These are phyloP conservation scores for Verticillium tricorpus DNA, from an alignment of 2,329 filamentous ascomycete genomes.

Conservation along the genomic window DNA sequence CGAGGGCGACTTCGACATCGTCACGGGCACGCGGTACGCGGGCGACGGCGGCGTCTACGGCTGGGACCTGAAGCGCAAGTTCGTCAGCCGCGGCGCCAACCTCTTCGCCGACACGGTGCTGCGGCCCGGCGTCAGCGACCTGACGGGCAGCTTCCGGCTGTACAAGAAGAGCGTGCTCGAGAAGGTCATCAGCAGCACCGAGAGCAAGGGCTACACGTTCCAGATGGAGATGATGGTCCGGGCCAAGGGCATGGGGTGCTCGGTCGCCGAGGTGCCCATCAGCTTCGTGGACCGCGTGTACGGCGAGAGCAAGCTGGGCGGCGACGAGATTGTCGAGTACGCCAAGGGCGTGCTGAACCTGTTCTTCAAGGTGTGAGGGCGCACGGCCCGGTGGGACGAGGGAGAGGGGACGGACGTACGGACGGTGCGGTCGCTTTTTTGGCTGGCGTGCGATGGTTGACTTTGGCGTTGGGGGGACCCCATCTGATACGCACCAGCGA, in stretches of 20 bases:
- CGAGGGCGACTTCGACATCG: slow-evolving; percentile 81
- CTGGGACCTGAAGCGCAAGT: slow-evolving; percentile 90
- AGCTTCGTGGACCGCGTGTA: slow-evolving; percentile 94
- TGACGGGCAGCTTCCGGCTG: slow-evolving; percentile 90
- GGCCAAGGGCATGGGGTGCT: slow-evolving; percentile 92
- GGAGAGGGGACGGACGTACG: no score
- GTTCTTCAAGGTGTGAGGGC: slow-evolving; percentile 69
- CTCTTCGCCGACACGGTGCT: slow-evolving; percentile 93
- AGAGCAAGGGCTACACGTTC: slow-evolving; percentile 97
- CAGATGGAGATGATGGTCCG: slow-evolving; percentile 99
- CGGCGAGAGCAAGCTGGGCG: slow-evolving; percentile 90
- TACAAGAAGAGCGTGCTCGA: slow-evolving; percentile 90
- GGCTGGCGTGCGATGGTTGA: slow-evolving; percentile 3
- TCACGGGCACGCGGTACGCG: slow-evolving; percentile 92
- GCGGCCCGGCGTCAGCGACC: slow-evolving; percentile 86
- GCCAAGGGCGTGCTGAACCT: slow-evolving; percentile 76
- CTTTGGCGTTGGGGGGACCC: slow-evolving; percentile 11
- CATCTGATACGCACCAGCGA: not conserved
- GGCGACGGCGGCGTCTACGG: slow-evolving; percentile 86
- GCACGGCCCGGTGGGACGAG: not conserved
- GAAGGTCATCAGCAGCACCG: slow-evolving; percentile 83
- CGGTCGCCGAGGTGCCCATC: slow-evolving; percentile 92
- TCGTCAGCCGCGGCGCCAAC: slow-evolving; percentile 84
- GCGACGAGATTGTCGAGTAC: slow-evolving; percentile 95
- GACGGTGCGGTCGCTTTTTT: not conserved